Evolutionary conservation across 192 early-diverging fungal species (phyloP), one percentile per base, ranked within the genome.

Genomic region (Dissophora globulifera): DNA sequence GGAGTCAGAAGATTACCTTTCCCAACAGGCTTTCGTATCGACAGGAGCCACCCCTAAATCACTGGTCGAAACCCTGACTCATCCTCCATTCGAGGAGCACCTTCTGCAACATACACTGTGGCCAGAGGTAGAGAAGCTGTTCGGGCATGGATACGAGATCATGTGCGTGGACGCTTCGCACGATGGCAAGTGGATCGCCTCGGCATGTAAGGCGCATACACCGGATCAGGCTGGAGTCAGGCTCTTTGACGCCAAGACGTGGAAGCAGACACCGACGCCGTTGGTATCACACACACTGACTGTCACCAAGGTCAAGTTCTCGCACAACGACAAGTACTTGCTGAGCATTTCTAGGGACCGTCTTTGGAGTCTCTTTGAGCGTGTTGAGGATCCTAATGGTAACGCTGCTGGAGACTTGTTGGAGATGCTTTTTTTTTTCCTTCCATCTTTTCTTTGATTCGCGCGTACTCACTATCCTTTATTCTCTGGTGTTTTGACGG

Each of bases 71-170:
- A 80, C 64, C 29, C 67, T 88, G 79, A 63, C 48, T 2, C 76
- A 82, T 31, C 94, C 93, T 50, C 97, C 95, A 9, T 85, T 94
- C 62, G 97, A 99, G 78, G 94, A 96, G 63, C 90, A 94, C 56
- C 83, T 98, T 31, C 62, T 92, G 63, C 92, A 94, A 58, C 86
- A 92, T 74, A 95, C 95, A 27, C 82, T 99, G 19, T 99, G 97
- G 97, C 96, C 97, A 2, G 97, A 99, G 83, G 82, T 90, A 9
- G 91, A 96, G 63, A 98, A 99, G 79, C 84, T 98, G 66, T 98
- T 97, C 80, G 97, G 95, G n/a, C 97, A 99, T 81, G 91, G 90
- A 4, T 97, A 94, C 79, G 97, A 98, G 75, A 62, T 96, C n/a
- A 87, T 93, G 46, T 84, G 89, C 20, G 86, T 95, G 1, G 94